These are phyloP conservation scores for Rhodosorus marinus DNA, from an alignment of 23 red algal species.

Conservation along the genomic window DNA sequence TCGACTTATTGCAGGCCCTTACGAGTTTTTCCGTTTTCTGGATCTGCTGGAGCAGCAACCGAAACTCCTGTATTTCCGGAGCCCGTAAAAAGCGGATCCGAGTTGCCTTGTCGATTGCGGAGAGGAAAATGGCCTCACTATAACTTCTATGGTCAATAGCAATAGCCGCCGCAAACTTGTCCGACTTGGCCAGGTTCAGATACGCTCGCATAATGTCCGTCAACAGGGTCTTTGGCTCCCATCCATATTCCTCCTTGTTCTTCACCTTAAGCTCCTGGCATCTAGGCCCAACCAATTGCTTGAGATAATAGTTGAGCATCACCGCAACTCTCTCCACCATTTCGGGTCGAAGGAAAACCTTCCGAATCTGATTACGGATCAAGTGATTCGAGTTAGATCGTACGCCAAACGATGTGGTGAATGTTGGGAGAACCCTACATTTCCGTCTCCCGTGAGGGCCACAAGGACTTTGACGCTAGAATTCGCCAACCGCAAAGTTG, in stretches of 20 bases:
- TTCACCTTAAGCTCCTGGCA: conserved; percentile 49
- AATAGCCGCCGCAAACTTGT: conserved; percentile 46
- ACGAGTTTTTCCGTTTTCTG: no score
- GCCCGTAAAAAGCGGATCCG: conserved; percentile 20
- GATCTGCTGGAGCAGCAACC: no score
- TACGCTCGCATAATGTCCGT: conserved; percentile 60
- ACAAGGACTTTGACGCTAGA: conserved; percentile 64
- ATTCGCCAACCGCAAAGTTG: conserved; percentile 61
- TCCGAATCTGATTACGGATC: no score
- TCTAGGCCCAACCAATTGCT: conserved; percentile 51
- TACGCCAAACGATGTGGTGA: no score
- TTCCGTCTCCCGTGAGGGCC: conserved; percentile 55
- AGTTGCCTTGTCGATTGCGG: conserved; percentile 22
- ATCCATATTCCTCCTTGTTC: conserved; percentile 51
- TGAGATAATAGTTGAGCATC: conserved; percentile 93
- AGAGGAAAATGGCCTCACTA: conserved; percentile 36
- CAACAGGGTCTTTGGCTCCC: conserved; percentile 67
- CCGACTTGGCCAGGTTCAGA: conserved; percentile 32
- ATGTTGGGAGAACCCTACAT: no score
- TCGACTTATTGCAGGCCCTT: no score
- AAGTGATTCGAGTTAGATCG: no score
- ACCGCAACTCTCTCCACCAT: conserved; percentile 75
- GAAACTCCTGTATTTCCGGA: conserved; percentile 20
- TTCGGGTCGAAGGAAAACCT: conserved; percentile 61
- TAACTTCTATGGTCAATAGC: conserved; percentile 77